These are phyloP conservation scores for Pseudogymnoascus sp. DNA, from an alignment of 2,329 filamentous ascomycete genomes.

Conservation along the genomic window DNA sequence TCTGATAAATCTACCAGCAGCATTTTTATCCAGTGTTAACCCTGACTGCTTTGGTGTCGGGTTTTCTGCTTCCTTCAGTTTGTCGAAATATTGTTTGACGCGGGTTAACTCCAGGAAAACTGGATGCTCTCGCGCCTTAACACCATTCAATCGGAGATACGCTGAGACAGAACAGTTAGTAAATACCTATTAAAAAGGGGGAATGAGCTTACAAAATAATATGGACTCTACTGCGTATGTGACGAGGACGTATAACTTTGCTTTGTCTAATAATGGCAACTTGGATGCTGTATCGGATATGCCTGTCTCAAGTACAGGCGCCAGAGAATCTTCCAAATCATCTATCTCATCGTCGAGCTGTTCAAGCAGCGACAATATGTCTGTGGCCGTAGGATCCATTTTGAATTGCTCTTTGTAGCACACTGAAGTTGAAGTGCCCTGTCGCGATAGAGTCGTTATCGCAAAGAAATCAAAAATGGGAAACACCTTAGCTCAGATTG, in stretches of 20 bases:
- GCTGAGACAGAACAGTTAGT: conserved; percentile 37
- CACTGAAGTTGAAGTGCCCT: not conserved
- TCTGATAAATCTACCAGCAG: conserved; percentile 73
- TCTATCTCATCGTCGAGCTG: conserved; percentile 71
- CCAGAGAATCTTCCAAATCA: conserved; percentile 63
- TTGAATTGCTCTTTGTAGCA: conserved; percentile 8
- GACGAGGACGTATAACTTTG: conserved; percentile 82
- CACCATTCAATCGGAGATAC: conserved; percentile 68
- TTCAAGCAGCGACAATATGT: conserved; percentile 24
- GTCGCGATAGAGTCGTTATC: conserved; percentile 2
- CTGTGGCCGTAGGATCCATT: conserved; percentile 33
- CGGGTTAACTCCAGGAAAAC: conserved; percentile 80
- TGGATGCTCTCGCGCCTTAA: conserved; percentile 74
- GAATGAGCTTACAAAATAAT: conserved; percentile 60
- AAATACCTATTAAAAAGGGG: not conserved
- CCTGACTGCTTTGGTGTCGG: conserved; percentile 45
- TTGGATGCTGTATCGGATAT: conserved; percentile 64
- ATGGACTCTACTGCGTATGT: conserved; percentile 88
- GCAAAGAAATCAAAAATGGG: conserved; percentile 3
- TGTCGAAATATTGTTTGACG: conserved; percentile 84
- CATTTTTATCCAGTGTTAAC: conserved; percentile 62
- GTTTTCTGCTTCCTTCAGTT: conserved; percentile 72
- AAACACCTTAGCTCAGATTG: conserved; percentile 4
- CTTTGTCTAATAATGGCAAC: conserved; percentile 86
- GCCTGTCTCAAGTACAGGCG: conserved; percentile 59